Percentiles rank a stretch among this genome's conserved stretches.
phyloP scores from a whole-genome alignment of 345 rosid genomes.

The Gossypium turneri region DNA sequence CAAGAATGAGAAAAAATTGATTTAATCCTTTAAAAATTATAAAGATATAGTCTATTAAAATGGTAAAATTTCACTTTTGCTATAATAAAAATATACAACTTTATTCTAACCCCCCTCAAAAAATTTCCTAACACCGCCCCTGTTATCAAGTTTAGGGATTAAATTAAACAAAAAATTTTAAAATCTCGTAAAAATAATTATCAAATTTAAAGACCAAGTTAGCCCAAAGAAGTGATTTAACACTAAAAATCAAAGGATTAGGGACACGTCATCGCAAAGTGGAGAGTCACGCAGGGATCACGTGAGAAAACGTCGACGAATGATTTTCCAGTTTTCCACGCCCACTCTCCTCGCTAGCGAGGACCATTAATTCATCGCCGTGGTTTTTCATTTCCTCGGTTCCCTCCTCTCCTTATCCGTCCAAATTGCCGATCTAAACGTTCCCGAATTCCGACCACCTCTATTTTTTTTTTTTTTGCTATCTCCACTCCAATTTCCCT shows the following conservation, averaged over 20 bases:
- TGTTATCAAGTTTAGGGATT: too few relatives aligned
- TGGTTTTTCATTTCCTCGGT: constrained; percentile 42
- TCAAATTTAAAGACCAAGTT: too few relatives aligned
- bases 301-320: constrained; percentile 30
- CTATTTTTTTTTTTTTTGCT: neutral
- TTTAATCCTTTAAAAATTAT: too few relatives aligned
- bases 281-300: constrained; percentile 20
- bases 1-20: too few relatives aligned
- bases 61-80: accelerated
- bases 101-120: accelerated
- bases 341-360: constrained; percentile 13
- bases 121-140: accelerated
- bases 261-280: neutral
- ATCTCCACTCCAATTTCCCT: neutral
- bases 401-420: constrained; percentile 1
- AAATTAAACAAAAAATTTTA: too few relatives aligned
- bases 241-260: neutral
- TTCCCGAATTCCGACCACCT: neutral
- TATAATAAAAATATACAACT: too few relatives aligned
- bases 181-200: too few relatives aligned
- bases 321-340: constrained; percentile 24
- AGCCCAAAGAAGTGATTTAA: too few relatives aligned
- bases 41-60: too few relatives aligned
- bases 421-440: neutral
- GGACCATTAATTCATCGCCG: constrained; percentile 39